Conservation (phyloP, 371 early-diverging fungal species). For the Batkoa obscura region DNA sequence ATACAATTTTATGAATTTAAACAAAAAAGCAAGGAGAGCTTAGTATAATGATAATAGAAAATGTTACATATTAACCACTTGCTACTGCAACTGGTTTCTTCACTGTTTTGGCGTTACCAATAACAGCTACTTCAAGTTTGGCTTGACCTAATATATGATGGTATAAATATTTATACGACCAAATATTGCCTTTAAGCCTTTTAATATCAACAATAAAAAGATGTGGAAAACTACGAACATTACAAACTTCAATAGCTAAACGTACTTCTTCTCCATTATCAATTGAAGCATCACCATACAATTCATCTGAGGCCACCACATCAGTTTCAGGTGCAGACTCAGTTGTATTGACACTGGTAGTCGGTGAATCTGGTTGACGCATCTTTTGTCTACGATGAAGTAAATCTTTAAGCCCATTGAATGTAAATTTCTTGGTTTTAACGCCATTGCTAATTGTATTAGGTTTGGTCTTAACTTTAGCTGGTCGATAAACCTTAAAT, state of each 20-base stretch:
- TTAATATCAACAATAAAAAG: conserved; percentile 83
- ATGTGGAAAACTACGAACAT: conserved; percentile 68
- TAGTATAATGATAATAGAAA: no score
- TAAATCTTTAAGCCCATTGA: conserved; percentile 5
- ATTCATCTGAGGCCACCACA: conserved; percentile 22
- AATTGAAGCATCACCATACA: conserved; percentile 80
- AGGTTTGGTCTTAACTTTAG: conserved; percentile 11
- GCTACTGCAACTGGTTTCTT: no score
- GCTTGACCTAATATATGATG: conserved; percentile 27
- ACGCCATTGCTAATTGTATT: neutral
- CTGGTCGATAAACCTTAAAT: conserved; percentile 43
- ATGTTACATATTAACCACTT: no score
- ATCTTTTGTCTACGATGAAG: conserved; percentile 6
- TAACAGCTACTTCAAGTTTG: no score
- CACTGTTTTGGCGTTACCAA: no score
- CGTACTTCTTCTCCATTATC: conserved; percentile 69
- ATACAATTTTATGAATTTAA: no score
- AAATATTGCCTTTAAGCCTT: conserved; percentile 75
- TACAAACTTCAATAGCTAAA: conserved; percentile 72
- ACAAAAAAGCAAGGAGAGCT: no score
- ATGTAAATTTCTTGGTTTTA: conserved; percentile 7
- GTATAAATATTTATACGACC: conserved; percentile 84
- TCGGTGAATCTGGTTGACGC: neutral
- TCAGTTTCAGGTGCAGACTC: no score
- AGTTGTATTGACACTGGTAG: neutral